Evolutionary conservation across 73 alveolate species (phyloP), one percentile per base, ranked within the genome.

Genomic region (Vitrella brassicaformis): DNA sequence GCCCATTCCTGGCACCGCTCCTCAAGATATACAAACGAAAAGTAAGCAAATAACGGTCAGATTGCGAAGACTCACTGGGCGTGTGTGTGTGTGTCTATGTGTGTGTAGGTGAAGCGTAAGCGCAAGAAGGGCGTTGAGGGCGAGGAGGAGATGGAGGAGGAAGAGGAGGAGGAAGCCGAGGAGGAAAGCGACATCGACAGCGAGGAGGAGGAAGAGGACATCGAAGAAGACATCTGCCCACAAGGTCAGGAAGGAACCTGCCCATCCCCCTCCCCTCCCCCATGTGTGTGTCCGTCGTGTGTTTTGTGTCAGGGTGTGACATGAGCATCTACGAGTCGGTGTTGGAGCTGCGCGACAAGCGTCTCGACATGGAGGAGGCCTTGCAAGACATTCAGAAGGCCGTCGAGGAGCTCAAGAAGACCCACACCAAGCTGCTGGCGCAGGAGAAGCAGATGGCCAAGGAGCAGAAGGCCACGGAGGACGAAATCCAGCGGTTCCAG

Each of bases 151-250:
- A 81, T 47, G 30, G 92, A 80, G 9, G 92, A 79, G 27, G 95
- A 86, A 19, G 92, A 80, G 67, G 95, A 86, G 30, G 92, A 81
- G 66, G 81, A 80, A 14, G 67, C 28, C 64, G 92, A 85, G 31
- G 88, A 80, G 76, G 95, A 87, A 31, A 90, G 88, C 69, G 87
- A 84, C 64, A 30, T 66, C 67, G 82, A 75, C 14, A 80, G 80
- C n/a, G 90, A 84, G 47, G 95, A 89, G 80, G 95, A 89, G 27
- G 95, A 89, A 31, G 95, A 89, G 31, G 90, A 80, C 70, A 87
- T 81, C 71, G 90, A 89, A 31, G 89, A 86, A n/a, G n/a, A n/a
- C n/a, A n/a, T n/a, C n/a, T n/a, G n/a, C n/a, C n/a, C n/a, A n/a
- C n/a, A n/a, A n/a, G n/a, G n/a, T n/a, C n/a, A n/a, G n/a, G n/a